Evolutionary conservation across 352 stramenopile genomes (phyloP), one percentile per base, ranked within the genome.

Genomic region (Lagenidium sp.): DNA sequence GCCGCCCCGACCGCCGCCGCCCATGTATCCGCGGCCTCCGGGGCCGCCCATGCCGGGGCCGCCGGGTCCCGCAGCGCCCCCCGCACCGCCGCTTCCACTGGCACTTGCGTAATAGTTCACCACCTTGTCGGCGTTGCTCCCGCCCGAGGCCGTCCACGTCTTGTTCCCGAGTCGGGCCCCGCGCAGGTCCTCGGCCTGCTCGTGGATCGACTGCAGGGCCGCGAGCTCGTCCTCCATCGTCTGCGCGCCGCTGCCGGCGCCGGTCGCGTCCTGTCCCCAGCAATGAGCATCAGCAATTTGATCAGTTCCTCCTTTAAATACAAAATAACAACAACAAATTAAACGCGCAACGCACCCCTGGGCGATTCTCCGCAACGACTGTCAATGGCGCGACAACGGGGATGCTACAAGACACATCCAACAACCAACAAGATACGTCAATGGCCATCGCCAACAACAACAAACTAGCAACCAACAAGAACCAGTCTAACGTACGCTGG

Each of bases 221-320:
- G 79, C 76, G 31, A 92, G 44, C 39, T 92, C 80, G 37, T 92
- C 80, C 48, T 92, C 80, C 68, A 90, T 78, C 1, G 80, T 92
- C 50, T 92, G 70, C 4, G 80, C 77, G 16, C 77, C 80, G 28
- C 50, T 63, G 26, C 44, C 36, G 2, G 52, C 30, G 36, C 50
- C 52, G 36, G n/a, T n/a, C n/a, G n/a, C n/a, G n/a, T 36, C 28
- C 48, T 56, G 24, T 36, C n/a, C 23, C 15, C 38, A 40, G 36
- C 7, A 34, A 32, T 13, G 15, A 15, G 28, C 28, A 32, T 32
- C 28, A 32, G 28, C 28, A 32, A 8, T 32, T 15, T n/a, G n/a
- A n/a, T n/a, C n/a, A n/a, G n/a, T n/a, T n/a, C n/a, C n/a, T n/a
- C n/a, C n/a, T n/a, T n/a, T n/a, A n/a, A n/a, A 15, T 32, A 32